Conservation (phyloP, 441 rosid genomes). For the Breynia disticha region DNA sequence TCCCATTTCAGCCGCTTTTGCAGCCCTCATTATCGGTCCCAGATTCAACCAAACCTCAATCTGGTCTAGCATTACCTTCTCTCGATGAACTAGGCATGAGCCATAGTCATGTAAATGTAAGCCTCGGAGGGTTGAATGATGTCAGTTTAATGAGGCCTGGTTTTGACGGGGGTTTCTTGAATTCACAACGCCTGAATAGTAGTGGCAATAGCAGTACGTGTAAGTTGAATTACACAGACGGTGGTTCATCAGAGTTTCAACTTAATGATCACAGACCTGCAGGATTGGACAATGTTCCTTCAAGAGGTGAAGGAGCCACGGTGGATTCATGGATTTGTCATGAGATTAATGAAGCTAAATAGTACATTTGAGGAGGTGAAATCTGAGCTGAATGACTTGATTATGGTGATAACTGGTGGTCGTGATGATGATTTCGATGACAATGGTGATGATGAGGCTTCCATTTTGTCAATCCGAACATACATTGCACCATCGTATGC, state of each 20-base stretch:
- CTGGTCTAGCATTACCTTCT: constrained; percentile 20
- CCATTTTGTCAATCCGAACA: background rate
- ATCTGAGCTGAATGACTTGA: background rate
- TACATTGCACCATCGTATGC: background rate
- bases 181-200: constrained; percentile 20
- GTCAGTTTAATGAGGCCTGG: constrained; percentile 24
- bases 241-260: constrained; percentile 39
- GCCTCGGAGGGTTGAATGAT: constrained; percentile 13
- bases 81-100: constrained; percentile 28
- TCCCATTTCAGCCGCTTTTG: constrained; percentile 46
- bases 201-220: constrained; percentile 7
- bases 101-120: constrained; percentile 23
- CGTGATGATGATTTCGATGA: background rate
- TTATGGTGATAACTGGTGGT: background rate
- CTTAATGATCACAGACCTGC: constrained; percentile 20
- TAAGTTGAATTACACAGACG: constrained; percentile 28
- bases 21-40: constrained; percentile 25
- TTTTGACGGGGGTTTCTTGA: constrained; percentile 16
- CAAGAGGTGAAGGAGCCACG: constrained; percentile 40
- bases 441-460: constrained; percentile 8
- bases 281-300: constrained; percentile 34
- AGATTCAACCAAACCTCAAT: constrained; percentile 26
- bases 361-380: background rate
- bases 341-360: constrained; percentile 2
- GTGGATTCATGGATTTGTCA: constrained; percentile 75